Evolutionary conservation across 495 filamentous ascomycete species (phyloP).

Genomic region (Tuber indicum): DNA sequence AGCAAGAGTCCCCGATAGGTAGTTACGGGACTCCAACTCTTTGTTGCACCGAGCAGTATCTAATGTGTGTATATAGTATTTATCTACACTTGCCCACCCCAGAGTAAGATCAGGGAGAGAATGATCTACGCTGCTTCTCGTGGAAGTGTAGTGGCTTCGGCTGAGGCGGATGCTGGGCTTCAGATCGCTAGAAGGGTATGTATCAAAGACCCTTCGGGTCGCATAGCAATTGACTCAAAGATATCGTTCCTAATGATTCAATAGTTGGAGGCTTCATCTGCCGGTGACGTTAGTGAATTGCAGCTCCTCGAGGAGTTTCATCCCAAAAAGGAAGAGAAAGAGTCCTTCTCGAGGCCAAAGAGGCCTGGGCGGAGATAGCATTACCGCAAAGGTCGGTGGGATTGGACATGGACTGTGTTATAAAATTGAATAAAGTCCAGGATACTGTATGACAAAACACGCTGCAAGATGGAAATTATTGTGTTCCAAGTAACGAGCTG

Average conservation of each 20-base stretch:
- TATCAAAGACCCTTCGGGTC: conserved; percentile 12
- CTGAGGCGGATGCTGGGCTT: conserved; percentile 62
- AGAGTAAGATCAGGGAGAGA: conserved; percentile 75
- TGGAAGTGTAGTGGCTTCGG: conserved; percentile 57
- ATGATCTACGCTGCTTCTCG: conserved; percentile 90
- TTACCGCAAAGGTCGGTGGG: not conserved
- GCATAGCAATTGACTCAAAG: conserved; percentile 38
- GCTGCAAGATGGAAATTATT: not conserved
- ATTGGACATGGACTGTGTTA: not conserved
- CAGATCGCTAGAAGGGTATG: conserved; percentile 67
- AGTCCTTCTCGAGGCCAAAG: conserved; percentile 81
- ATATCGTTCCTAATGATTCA: conserved; percentile 30
- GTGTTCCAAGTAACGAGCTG: not conserved
- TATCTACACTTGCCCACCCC: conserved; percentile 85
- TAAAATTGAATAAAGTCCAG: not conserved
- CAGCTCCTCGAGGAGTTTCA: conserved; percentile 68
- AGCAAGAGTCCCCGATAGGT: conserved; percentile 55
- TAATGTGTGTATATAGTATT: conserved; percentile 51
- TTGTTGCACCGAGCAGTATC: not conserved
- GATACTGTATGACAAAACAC: not conserved
- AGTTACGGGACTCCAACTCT: not conserved
- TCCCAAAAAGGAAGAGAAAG: conserved; percentile 61
- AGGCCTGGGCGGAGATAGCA: conserved; percentile 58
- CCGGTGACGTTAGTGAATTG: conserved; percentile 71
- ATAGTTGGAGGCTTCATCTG: conserved; percentile 59